Evolutionary conservation across 1,139 yeast species (phyloP), one percentile per base, ranked within the genome.

Genomic region (Eremothecium coryli): DNA sequence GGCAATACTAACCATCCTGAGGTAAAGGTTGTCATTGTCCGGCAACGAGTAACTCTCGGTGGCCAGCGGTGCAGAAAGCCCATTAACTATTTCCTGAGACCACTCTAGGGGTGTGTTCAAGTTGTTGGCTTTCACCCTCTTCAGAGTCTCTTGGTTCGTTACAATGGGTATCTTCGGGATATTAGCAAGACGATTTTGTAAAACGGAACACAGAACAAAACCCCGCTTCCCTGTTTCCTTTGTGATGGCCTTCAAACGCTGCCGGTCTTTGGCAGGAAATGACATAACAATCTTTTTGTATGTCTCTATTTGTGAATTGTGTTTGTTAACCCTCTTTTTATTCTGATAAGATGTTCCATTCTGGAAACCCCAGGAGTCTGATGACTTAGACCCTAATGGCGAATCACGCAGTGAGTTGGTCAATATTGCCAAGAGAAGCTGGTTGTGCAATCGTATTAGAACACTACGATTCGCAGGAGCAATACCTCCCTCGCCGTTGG

Each of bases 51-150:
- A 82, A 26, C 73, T 68, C 46, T 88, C 95, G 1, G 85, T 68
- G 1, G 93, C 71, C 25, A 90, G 65, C 4, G 93, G 93, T 2
- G 93, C 75, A 47, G 84, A 85, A 37, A 85, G 73, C n/a, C 93
- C 93, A 52, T 80, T 88, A 33, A 81, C 72, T 17, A 90, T 86
- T 54, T 93, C 98, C 56, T 86, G 95, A 18, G 93, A 86, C 93
- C 95, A 86, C 47, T 80, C 80, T 16, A 36, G 76, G 71, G 46
- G 86, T 64, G 58, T 76, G 71, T 50, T 76, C 66, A 54, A 31
- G 35, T 54, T 54, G 32, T 54, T 52, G 20, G 46, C 42, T 27
- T 53, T 52, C 5, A 56, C 74, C 40, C 71, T 67, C 43, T 73
- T 78, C 42, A 74, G 72, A 26, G 60, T 52, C 23, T 56, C 60